Conservation (phyloP, 192 early-diverging fungal species). For the Rhizoclosmatium globosum region DNA sequence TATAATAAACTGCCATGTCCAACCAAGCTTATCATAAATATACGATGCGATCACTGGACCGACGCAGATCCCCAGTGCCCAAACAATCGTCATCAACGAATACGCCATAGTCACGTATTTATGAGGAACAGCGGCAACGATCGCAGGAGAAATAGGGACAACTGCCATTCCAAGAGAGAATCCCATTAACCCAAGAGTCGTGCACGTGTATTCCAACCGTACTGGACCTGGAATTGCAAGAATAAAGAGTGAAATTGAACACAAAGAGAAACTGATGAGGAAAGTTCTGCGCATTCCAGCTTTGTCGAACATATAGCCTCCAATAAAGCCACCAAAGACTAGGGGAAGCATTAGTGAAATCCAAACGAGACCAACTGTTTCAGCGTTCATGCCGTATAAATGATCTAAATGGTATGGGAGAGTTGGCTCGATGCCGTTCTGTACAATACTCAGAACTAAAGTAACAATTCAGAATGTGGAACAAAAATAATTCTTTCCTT, state of each 20-base stretch:
- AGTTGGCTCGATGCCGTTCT: conserved; percentile 8
- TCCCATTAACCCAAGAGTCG: background rate
- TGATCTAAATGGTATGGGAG: background rate
- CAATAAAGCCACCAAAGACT: background rate
- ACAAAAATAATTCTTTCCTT: background rate
- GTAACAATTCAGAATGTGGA: background rate
- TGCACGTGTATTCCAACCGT: background rate
- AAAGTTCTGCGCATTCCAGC: background rate
- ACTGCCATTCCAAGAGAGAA: background rate
- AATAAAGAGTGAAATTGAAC: background rate
- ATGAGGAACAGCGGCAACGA: background rate
- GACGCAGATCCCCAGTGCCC: conserved; percentile 1
- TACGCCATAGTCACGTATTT: background rate
- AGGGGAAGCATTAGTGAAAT: background rate
- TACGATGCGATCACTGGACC: background rate
- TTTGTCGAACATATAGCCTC: conserved; percentile 7
- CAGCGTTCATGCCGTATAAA: background rate
- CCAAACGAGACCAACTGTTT: background rate
- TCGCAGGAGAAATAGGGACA: conserved; percentile 1
- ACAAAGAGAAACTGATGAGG: background rate
- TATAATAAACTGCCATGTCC: no score
- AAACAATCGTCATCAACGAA: conserved; percentile 13
- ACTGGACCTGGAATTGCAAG: background rate
- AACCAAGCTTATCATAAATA: no score
- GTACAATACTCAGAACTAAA: background rate